phyloP scores from a whole-genome alignment of 2,329 filamentous ascomycete species.

The Orbilia brochopaga region DNA sequence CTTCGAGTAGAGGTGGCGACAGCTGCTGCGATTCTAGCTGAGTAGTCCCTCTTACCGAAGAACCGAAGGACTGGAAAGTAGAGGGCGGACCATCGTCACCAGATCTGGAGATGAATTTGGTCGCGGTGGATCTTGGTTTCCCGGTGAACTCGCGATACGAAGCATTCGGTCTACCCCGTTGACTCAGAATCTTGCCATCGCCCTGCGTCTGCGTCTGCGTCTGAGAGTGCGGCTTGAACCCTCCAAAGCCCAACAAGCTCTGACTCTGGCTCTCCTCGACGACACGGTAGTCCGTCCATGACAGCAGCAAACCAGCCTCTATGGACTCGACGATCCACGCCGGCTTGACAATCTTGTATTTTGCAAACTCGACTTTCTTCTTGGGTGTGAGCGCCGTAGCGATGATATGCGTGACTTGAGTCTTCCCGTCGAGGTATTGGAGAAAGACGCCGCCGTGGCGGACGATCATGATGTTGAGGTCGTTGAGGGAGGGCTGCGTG shows the following conservation, averaged over 20 bases:
- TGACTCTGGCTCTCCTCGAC: constrained; percentile 84
- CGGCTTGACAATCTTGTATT: constrained; percentile 91
- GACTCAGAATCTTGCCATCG: constrained; percentile 70
- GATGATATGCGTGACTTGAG: constrained; percentile 92
- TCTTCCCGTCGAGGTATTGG: constrained; percentile 94
- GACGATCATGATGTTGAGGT: constrained; percentile 86
- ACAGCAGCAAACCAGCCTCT: constrained; percentile 76
- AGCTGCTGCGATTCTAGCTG: constrained; percentile 10
- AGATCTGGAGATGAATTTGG: constrained; percentile 21
- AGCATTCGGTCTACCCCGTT: constrained; percentile 65
- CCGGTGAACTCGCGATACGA: constrained; percentile 83
- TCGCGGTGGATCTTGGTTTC: constrained; percentile 55
- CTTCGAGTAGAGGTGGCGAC: constrained; percentile 28
- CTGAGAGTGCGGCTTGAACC: constrained; percentile 34
- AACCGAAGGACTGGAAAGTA: constrained; percentile 20
- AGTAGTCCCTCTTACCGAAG: constrained; percentile 13
- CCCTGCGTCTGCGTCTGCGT: constrained; percentile 64
- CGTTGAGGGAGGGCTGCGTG: constrained; percentile 87
- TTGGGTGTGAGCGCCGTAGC: constrained; percentile 88
- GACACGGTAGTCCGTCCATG: constrained; percentile 85
- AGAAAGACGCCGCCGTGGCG: constrained; percentile 92
- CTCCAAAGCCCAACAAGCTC: constrained; percentile 70
- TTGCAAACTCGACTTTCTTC: constrained; percentile 84
- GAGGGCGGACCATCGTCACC: constrained; percentile 23
- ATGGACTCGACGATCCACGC: constrained; percentile 94